These are phyloP conservation scores for Hypomontagnella submonticulosa DNA, from an alignment of 495 filamentous ascomycete genomes.

Conservation along the genomic window DNA sequence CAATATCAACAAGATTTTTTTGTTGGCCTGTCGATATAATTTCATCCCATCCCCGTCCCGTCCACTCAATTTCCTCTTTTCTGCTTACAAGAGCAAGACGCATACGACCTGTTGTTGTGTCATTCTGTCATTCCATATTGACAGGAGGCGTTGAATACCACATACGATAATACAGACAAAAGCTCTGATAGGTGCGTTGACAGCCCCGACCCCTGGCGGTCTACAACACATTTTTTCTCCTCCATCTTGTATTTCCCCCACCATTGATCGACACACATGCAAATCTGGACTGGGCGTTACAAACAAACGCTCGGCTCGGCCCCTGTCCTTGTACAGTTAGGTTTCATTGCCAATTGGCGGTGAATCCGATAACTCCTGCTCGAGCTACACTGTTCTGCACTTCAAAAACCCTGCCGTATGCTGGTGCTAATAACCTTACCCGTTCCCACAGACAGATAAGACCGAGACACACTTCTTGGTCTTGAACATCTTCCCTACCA, in stretches of 20 bases:
- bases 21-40: constrained; percentile 32
- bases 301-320: constrained; percentile 20
- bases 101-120: constrained; percentile 13
- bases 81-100: constrained; percentile 2
- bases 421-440: constrained; percentile 35
- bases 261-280: constrained; percentile 39
- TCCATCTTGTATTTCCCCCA: constrained; percentile 20
- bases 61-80: constrained; percentile 15
- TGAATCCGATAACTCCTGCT: constrained; percentile 26
- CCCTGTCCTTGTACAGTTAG: constrained; percentile 33
- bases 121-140: constrained; percentile 4
- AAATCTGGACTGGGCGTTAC: constrained; percentile 31
- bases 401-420: constrained; percentile 31
- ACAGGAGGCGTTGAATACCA: constrained; percentile 29
- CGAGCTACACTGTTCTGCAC: constrained; percentile 1
- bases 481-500: constrained; percentile 34
- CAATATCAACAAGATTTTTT: constrained; percentile 29
- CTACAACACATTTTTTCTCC: constrained; percentile 11
- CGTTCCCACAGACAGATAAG: constrained; percentile 31
- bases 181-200: too few species aligned
- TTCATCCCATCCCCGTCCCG: constrained; percentile 10
- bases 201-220: constrained; percentile 17
- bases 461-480: constrained; percentile 16
- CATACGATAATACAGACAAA: constrained; percentile 1
- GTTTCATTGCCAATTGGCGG: constrained; percentile 45